A percentile compares a stretch with the other conserved stretches of the same genome.
Conservation (phyloP, 2,329 filamentous ascomycete genomes). For the Verticillium zaregamsianum region DNA sequence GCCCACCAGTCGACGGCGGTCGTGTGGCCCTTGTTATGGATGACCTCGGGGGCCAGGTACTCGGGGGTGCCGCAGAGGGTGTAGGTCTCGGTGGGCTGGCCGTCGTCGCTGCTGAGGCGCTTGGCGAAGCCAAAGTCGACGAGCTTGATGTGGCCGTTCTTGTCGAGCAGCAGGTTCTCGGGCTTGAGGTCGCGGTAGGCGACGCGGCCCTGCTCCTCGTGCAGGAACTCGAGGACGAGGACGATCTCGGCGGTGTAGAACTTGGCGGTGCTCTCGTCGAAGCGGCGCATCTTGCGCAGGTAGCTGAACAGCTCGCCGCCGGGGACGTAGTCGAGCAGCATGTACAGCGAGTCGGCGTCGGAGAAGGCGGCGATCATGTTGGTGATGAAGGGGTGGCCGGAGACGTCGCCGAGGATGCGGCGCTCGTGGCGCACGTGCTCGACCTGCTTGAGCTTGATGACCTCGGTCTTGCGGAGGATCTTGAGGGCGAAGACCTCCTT, state of each 20-base stretch:
- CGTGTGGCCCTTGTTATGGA: constrained; percentile 74
- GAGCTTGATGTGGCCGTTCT: constrained; percentile 73
- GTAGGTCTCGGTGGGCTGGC: constrained; percentile 64
- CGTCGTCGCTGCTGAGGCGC: constrained; percentile 57
- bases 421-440: constrained; percentile 84
- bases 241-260: constrained; percentile 86
- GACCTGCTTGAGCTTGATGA: constrained; percentile 80
- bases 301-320: constrained; percentile 85
- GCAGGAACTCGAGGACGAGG: constrained; percentile 73
- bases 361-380: constrained; percentile 75
- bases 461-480: constrained; percentile 68
- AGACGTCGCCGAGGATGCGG: constrained; percentile 70
- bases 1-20: constrained; percentile 87
- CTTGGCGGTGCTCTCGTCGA: constrained; percentile 72
- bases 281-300: constrained; percentile 70
- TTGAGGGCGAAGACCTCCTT: constrained; percentile 76
- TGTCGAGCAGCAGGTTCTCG: constrained; percentile 76
- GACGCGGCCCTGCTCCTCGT: constrained; percentile 72
- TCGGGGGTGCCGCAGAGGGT: constrained; percentile 81
- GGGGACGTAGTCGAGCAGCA: constrained; percentile 79
- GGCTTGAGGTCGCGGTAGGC: constrained; percentile 81
- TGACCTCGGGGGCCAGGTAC: constrained; percentile 80
- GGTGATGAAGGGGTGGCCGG: constrained; percentile 80
- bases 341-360: constrained; percentile 73
- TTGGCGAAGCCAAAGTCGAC: constrained; percentile 87